Percentiles rank a stretch among this genome's conserved stretches.
phyloP scores from a whole-genome alignment of 805 yeast species.

The Kluyveromyces dobzhanskii region DNA sequence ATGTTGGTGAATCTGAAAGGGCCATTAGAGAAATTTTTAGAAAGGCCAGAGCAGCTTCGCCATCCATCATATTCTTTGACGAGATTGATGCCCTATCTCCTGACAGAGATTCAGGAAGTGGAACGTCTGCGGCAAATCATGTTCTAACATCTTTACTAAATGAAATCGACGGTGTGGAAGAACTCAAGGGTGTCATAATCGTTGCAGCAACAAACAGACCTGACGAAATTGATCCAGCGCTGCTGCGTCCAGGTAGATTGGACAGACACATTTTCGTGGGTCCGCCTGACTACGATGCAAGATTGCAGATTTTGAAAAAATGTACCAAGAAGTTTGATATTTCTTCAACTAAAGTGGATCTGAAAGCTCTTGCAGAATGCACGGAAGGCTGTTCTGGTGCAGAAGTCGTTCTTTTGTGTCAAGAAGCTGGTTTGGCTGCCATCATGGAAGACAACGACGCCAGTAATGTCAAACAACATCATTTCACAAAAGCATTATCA shows the following conservation, averaged over 20 bases:
- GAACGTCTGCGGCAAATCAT: constrained; percentile 68
- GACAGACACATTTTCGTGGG: constrained; percentile 89
- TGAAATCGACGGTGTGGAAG: constrained; percentile 97
- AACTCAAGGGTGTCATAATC: constrained; percentile 83
- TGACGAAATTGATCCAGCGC: constrained; percentile 83
- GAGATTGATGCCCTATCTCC: constrained; percentile 92
- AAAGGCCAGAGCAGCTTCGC: constrained; percentile 91
- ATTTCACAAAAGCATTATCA: constrained; percentile 62
- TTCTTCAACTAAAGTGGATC: constrained; percentile 35
- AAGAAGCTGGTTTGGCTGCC: constrained; percentile 94
- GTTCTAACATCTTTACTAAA: constrained; percentile 85
- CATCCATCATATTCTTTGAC: constrained; percentile 90
- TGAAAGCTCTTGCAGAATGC: constrained; percentile 44
- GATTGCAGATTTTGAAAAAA: constrained; percentile 68
- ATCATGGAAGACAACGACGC: constrained; percentile 68
- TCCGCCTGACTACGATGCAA: constrained; percentile 81
- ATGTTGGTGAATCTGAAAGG: constrained; percentile 91
- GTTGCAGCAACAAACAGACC: constrained; percentile 97
- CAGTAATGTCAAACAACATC: constrained; percentile 45
- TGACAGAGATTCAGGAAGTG: constrained; percentile 52
- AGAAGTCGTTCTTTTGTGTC: constrained; percentile 83
- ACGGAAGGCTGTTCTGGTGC: constrained; percentile 97
- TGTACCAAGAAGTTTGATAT: constrained; percentile 59
- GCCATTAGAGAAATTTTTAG: constrained; percentile 90
- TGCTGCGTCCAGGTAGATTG: constrained; percentile 90